Conservation (phyloP, 352 stramenopile species). For the Phytophthora kernoviae region DNA sequence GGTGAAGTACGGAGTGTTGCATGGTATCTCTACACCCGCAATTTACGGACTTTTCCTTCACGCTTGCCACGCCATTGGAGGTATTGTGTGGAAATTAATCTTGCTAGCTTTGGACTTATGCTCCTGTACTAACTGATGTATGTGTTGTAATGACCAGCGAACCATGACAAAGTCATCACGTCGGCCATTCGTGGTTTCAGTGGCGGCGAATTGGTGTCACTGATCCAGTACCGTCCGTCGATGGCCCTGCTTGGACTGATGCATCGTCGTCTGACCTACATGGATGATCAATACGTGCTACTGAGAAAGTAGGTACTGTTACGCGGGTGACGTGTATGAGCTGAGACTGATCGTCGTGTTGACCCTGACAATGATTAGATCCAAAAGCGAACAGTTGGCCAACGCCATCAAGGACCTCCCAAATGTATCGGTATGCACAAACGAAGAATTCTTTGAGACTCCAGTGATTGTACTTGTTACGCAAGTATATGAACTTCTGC, state of each 20-base stretch:
- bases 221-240: slow-evolving; percentile 77
- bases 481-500: slow-evolving; percentile 1
- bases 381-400: slow-evolving; percentile 72
- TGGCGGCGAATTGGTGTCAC: slow-evolving; percentile 73
- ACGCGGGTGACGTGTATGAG: neutral
- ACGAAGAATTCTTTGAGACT: neutral
- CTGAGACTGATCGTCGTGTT: neutral
- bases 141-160: slow-evolving; percentile 32
- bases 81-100: slow-evolving; percentile 18
- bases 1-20: slow-evolving; percentile 77
- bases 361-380: slow-evolving; percentile 25
- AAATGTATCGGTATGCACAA: slow-evolving; percentile 50
- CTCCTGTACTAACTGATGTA: neutral
- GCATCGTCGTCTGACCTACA: slow-evolving; percentile 63
- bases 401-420: slow-evolving; percentile 56
- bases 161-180: slow-evolving; percentile 86
- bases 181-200: slow-evolving; percentile 82
- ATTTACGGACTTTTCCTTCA: slow-evolving; percentile 81
- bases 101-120: neutral
- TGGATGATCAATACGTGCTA: slow-evolving; percentile 73
- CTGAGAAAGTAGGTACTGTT: slow-evolving; percentile 57
- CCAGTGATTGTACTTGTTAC: too few relatives aligned
- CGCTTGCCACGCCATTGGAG: slow-evolving; percentile 55
- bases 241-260: slow-evolving; percentile 80
- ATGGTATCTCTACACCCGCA: slow-evolving; percentile 70